These are phyloP conservation scores for Paracoccidioides lutzii DNA, from an alignment of 2,329 filamentous ascomycete genomes.

Conservation along the genomic window DNA sequence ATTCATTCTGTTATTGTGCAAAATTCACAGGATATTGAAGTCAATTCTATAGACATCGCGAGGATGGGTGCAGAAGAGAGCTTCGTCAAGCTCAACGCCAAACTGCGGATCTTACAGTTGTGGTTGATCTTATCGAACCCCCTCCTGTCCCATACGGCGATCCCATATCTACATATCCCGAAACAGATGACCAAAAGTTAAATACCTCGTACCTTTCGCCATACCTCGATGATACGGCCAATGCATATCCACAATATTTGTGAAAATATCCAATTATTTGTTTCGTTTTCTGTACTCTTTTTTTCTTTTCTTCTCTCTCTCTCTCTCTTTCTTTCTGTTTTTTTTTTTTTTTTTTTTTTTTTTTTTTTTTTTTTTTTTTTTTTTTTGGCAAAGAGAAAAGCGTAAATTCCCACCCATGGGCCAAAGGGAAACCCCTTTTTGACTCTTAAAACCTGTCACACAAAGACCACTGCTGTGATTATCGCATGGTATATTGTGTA, in stretches of 20 bases:
- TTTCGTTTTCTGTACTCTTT: not conserved
- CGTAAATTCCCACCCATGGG: not conserved
- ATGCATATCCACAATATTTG: not conserved
- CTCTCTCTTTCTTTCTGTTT: no score
- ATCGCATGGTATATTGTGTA: not conserved
- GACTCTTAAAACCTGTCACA: not conserved
- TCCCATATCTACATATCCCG: not conserved
- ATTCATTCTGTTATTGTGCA: not conserved
- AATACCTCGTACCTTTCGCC: not conserved
- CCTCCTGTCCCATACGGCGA: not conserved
- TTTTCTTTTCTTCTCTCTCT: not conserved
- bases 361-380: not conserved
- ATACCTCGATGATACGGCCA: constrained; percentile 1
- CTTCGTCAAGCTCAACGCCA: constrained; percentile 4
- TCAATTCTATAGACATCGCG: constrained; percentile 8
- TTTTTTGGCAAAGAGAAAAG: not conserved
- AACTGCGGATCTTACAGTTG: not conserved
- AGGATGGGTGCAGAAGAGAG: constrained; percentile 12
- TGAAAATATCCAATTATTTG: not conserved
- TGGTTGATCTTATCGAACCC: not conserved
- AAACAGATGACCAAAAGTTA: not conserved
- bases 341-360: no score
- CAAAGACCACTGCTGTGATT: not conserved
- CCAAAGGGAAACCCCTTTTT: not conserved
- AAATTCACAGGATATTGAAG: not conserved